phyloP scores from a whole-genome alignment of 345 rosid species.

The Excoecaria agallocha region DNA sequence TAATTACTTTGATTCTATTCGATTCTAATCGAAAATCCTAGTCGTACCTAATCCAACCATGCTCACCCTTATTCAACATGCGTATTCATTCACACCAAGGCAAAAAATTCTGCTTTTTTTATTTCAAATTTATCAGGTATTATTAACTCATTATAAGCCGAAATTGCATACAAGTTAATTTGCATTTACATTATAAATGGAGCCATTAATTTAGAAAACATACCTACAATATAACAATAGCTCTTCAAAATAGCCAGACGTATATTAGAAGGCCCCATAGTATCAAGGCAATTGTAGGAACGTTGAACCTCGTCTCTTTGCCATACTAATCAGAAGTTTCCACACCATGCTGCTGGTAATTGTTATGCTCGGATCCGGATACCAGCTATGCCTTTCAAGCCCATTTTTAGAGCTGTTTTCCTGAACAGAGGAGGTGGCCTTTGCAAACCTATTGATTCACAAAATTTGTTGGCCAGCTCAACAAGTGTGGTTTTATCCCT shows the following conservation, averaged over 20 bases:
- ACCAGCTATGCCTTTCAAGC: conserved; percentile 78
- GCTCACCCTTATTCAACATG: too few relatives aligned
- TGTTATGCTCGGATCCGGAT: conserved; percentile 45
- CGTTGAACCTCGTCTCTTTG: conserved; percentile 12
- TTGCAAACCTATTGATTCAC: conserved; percentile 73
- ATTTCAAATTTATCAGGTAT: too few relatives aligned
- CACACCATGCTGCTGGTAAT: neutral
- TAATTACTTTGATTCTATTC: too few relatives aligned
- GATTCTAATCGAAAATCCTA: too few relatives aligned
- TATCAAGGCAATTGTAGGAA: neutral
- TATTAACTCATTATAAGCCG: too few relatives aligned
- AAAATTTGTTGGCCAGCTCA: conserved; percentile 73
- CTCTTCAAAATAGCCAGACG: neutral
- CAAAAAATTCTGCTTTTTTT: too few relatives aligned
- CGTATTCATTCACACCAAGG: too few relatives aligned
- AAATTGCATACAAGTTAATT: too few relatives aligned
- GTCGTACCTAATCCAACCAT: too few relatives aligned
- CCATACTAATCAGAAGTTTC: conserved; percentile 1
- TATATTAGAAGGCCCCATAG: neutral
- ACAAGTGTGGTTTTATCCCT: conserved; percentile 84
- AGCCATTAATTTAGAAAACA: too few relatives aligned
- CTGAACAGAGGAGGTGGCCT: conserved; percentile 74
- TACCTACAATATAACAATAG: too few relatives aligned
- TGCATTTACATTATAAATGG: too few relatives aligned
- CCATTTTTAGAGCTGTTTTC: conserved; percentile 91